Base-by-base conservation (phyloP, 768 basidiomycete genomes). In the Ramaria sp. region DNA sequence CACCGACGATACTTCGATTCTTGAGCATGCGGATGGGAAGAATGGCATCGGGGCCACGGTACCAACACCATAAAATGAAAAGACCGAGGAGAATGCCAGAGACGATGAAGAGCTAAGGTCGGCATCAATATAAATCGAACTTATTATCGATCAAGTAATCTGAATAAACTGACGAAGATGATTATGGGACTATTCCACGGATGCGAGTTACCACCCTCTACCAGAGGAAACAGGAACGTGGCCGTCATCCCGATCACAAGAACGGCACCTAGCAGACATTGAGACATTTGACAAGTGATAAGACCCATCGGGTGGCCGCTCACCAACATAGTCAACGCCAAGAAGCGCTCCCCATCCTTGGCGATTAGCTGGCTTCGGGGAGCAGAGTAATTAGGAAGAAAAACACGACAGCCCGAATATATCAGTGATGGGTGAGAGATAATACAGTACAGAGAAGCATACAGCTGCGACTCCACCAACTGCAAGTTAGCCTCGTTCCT, bases 141-240 rank as follows among this genome's bases (percentile, higher is more conserved):
- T 27, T 27, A 27, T 27, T 5, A 27, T 27, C 27, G 27, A 5
- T 27, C 46, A 19, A 37, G 24, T 22, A 30, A 42, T 12, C 4
- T 2, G 20, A 19, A 17, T 33, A 15, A 45, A 37, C 53, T 33
- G 20, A 50, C 55, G 37, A 46, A 24, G 30, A 57, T 57, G 34
- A 57, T 57, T n/a, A 48, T 37, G 19, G 47, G 46, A 45, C 55
- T 57, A 49, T 57, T 27, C 55, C 55, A 76, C 0, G 71, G 64
- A 58, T 72, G 69, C 31, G 66, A 60, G 57, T 72, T 72, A 2
- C 74, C 74, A 24, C 74, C 75, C 70, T 71, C 72, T 43, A 71
- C 69, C 6, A 75, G 63, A 10, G 73, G 70, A 7, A 74, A 66
- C n/a, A 75, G 65, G 11, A 75, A 64, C 49, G 66, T 66, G 15